Evolutionary conservation across 768 basidiomycete species (phyloP).

Genomic region (Agaricus sinodeliciosus): DNA sequence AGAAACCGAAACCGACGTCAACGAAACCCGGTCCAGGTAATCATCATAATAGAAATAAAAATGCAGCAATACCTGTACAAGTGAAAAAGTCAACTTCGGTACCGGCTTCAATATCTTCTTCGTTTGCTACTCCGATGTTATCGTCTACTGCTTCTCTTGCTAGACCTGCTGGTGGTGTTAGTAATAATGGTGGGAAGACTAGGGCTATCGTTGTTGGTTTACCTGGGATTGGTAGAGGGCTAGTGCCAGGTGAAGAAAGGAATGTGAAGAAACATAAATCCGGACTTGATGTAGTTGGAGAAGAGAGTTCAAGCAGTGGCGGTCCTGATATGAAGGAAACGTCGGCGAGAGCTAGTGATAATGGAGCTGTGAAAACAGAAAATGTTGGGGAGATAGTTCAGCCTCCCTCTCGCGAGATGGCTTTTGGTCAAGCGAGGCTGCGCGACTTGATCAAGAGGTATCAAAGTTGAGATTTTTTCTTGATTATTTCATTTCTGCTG

Average conservation of each 20-base stretch:
- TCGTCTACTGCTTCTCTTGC: slow-evolving; percentile 76
- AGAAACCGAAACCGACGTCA: too few species aligned
- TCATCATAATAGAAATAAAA: slow-evolving; percentile 15
- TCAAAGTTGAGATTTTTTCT: slow-evolving; percentile 35
- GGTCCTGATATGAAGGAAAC: not conserved
- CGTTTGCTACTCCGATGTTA: slow-evolving; percentile 64
- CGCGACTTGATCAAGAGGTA: slow-evolving; percentile 81
- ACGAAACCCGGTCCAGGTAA: not conserved
- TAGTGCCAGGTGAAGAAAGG: not conserved
- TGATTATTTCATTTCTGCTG: not conserved
- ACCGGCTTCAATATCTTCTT: slow-evolving; percentile 64
- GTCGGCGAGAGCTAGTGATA: not conserved
- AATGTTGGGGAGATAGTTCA: not conserved
- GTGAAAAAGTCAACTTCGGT: slow-evolving; percentile 56
- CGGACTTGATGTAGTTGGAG: slow-evolving; percentile 6
- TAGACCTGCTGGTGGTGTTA: slow-evolving; percentile 26
- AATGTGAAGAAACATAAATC: not conserved
- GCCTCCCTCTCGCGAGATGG: slow-evolving; percentile 37
- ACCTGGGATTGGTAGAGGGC: not conserved
- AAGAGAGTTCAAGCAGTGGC: not conserved
- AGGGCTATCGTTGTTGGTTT: not conserved
- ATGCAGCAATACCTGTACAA: slow-evolving; percentile 24
- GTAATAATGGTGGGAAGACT: not conserved
- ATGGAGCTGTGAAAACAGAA: slow-evolving; percentile 3
- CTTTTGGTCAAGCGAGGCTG: slow-evolving; percentile 72